Base-by-base conservation (phyloP, 768 basidiomycete species). In the Cytidiella melzeri region DNA sequence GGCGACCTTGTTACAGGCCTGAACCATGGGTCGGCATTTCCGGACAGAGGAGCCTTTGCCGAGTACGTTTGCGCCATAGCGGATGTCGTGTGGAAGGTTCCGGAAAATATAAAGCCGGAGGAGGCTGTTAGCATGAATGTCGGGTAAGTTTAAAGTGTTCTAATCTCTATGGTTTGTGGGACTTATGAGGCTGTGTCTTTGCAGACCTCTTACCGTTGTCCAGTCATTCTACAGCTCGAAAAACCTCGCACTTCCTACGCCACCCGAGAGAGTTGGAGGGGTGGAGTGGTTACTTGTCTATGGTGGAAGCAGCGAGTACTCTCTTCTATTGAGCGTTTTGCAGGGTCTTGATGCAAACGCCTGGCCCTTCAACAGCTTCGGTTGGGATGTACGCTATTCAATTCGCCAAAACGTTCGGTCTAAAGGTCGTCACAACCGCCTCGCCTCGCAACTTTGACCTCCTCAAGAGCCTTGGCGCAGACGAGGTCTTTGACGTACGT, bases 401-500 rank as follows among this genome's bases (percentile, higher is more conserved):
- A 50, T 56, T 70, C 21, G 66, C 64, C n/a, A 57, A 58, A 30
- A 49, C 63, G 5, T 50, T 62, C 0, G 67, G 65, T 3, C 59
- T 59, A 52, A 62, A 64, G 41, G 67, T 70, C 48, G 56, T 68
- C 42, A 59, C 69, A 4, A 63, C 64, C 23, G 60, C 64, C 26
- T 71, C 70, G 1, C 63, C 64, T 6, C 58, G 60, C 36, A 68
- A 69, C 47, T 64, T 61, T 51, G 67, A 64, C 18, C 61, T 72
- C 20, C 57, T 69, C 49, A 67, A 65, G 54, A 55, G 63, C 0
- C 61, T 67, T 42, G 72, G 72, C 10, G 72, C 73, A 10, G 61
- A 66, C 41, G 61, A 58, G 7, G 68, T 69, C 15, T 50, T 63
- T 41, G 59, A 66, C 53, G 59, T 61, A 21, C 23, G 48, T 48